Conservation (phyloP, 257 asterid genomes). For the Solanum medicagineum region DNA sequence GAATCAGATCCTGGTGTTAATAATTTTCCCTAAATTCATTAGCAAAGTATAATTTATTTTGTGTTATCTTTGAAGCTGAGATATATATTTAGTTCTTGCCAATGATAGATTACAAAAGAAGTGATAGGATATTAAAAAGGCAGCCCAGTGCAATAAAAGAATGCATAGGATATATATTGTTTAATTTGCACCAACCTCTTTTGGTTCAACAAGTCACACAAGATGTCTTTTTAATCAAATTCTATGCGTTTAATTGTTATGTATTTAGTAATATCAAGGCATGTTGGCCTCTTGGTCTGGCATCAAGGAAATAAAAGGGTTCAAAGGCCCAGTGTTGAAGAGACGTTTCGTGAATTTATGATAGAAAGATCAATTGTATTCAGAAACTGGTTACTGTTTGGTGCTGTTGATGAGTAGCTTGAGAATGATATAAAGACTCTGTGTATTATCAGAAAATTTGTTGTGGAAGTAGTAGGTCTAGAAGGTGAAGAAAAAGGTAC, state of each 20-base stretch:
- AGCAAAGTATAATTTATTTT: not conserved
- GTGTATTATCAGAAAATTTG: not conserved
- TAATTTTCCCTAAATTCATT: not conserved
- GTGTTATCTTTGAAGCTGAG: not conserved
- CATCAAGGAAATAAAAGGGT: not conserved
- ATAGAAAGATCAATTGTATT: not conserved
- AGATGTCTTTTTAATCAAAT: not conserved
- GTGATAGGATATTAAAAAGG: not conserved
- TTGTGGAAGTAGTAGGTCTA: not conserved
- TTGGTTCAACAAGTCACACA: not conserved
- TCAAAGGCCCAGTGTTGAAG: not conserved
- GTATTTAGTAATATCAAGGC: not conserved
- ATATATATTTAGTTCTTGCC: not conserved
- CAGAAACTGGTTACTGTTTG: not conserved
- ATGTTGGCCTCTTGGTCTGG: not conserved
- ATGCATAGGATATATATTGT: not conserved
- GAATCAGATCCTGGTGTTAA: not conserved
- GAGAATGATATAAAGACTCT: not conserved
- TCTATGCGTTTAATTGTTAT: not conserved
- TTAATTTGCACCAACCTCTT: not conserved
- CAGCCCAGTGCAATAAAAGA: not conserved
- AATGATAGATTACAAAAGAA: not conserved
- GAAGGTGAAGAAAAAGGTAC: not conserved
- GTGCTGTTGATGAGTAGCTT: not conserved
- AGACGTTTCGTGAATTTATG: not conserved